phyloP scores from a whole-genome alignment of 805 yeast genomes.

The Candida anglica region DNA sequence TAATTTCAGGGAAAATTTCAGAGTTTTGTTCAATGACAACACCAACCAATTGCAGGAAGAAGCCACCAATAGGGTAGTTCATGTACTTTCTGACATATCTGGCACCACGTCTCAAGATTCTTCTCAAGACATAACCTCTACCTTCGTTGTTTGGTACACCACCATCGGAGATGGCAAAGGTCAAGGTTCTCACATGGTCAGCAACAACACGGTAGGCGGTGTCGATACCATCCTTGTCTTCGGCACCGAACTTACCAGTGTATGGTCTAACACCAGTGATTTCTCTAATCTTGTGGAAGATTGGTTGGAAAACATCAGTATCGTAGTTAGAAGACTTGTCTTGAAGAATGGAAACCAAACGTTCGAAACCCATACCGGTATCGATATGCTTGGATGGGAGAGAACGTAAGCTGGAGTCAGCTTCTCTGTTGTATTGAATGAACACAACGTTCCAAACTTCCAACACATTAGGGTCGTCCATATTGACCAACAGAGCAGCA shows the following conservation, averaged over 20 bases:
- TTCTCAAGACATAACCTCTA: slow-evolving; percentile 95
- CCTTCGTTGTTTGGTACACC: slow-evolving; percentile 99
- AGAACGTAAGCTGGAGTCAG: slow-evolving; percentile 72
- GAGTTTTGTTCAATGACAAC: slow-evolving; percentile 84
- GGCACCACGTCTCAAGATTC: slow-evolving; percentile 96
- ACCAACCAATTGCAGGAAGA: slow-evolving; percentile 89
- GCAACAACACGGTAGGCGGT: slow-evolving; percentile 98
- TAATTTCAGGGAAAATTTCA: slow-evolving; percentile 89
- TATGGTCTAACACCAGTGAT: slow-evolving; percentile 91
- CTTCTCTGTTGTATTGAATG: slow-evolving; percentile 94
- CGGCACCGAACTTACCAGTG: slow-evolving; percentile 88
- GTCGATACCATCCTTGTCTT: slow-evolving; percentile 91
- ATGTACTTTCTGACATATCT: slow-evolving; percentile 95
- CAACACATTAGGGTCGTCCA: slow-evolving; percentile 96
- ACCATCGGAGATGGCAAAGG: slow-evolving; percentile 96
- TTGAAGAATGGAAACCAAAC: slow-evolving; percentile 92
- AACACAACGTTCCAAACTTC: slow-evolving; percentile 98
- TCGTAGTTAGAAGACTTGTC: slow-evolving; percentile 91
- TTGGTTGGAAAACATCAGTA: slow-evolving; percentile 92
- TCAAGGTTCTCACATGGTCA: slow-evolving; percentile 95
- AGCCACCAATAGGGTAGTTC: slow-evolving; percentile 91
- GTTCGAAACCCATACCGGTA: slow-evolving; percentile 98
- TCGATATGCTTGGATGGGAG: slow-evolving; percentile 95
- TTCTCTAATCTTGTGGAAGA: slow-evolving; percentile 82
- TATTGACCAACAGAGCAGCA: slow-evolving; percentile 84